Percentiles rank a stretch among this genome's conserved stretches.
Evolutionary conservation across 768 basidiomycete species (phyloP).

Genomic region (Asterophora lycoperdoides): DNA sequence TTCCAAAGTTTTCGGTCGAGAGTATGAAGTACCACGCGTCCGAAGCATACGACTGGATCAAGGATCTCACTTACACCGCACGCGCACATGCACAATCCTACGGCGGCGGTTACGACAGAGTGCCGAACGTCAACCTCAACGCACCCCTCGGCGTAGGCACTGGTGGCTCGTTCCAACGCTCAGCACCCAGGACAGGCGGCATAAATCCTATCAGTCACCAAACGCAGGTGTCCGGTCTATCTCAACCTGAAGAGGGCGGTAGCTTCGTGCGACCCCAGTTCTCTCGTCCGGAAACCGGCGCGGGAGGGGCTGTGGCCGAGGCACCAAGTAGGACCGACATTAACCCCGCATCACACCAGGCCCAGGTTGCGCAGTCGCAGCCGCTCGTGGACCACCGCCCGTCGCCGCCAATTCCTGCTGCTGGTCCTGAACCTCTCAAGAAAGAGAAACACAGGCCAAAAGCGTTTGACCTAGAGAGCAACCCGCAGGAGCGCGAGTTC

Average conservation of each 20-base stretch:
- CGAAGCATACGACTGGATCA: slow-evolving; percentile 42
- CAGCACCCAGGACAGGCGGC: slow-evolving; percentile 5
- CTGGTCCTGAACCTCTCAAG: slow-evolving; percentile 3
- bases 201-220: slow-evolving; percentile 38
- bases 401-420: slow-evolving; percentile 12
- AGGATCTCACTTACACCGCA: slow-evolving; percentile 28
- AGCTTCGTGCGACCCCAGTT: slow-evolving; percentile 29
- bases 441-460: slow-evolving; percentile 12
- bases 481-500: slow-evolving; percentile 32
- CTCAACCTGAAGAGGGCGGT: slow-evolving; percentile 16
- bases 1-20: slow-evolving; percentile 61
- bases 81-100: slow-evolving; percentile 13
- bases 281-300: slow-evolving; percentile 11
- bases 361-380: slow-evolving; percentile 24
- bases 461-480: slow-evolving; percentile 16
- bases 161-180: not conserved
- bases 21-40: slow-evolving; percentile 44
- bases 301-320: not conserved
- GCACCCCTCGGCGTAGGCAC: slow-evolving; percentile 1
- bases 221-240: slow-evolving; percentile 13
- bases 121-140: slow-evolving; percentile 5
- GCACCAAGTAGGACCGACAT: slow-evolving; percentile 23
- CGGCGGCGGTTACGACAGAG: slow-evolving; percentile 15
- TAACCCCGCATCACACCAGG: slow-evolving; percentile 42
- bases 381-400: slow-evolving; percentile 1